Evolutionary conservation across 1,284 basidiomycete genomes (phyloP).

Genomic region (Puccinia coronata): DNA sequence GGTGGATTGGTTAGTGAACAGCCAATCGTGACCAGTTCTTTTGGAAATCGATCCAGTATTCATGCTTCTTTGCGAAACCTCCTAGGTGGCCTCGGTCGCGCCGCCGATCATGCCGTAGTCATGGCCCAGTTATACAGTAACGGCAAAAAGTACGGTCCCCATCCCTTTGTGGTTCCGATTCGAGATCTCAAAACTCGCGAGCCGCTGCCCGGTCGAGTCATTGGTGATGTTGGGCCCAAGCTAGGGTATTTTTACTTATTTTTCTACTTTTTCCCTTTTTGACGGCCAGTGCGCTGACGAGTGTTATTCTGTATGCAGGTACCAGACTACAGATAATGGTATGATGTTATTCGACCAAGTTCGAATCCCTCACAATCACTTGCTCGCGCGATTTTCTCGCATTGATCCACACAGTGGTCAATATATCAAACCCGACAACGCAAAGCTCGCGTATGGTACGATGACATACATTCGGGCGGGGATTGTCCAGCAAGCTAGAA

Average conservation of each 20-base stretch:
- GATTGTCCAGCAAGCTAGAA: slow-evolving; percentile 58
- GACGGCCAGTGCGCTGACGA: background rate
- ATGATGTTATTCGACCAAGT: slow-evolving; percentile 50
- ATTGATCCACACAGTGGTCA: slow-evolving; percentile 56
- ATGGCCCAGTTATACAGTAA: slow-evolving; percentile 59
- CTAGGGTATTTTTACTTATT: slow-evolving; percentile 13
- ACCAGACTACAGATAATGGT: slow-evolving; percentile 59
- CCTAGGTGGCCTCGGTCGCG: slow-evolving; percentile 58
- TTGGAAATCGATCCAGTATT: slow-evolving; percentile 55
- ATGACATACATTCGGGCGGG: slow-evolving; percentile 58
- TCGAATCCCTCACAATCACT: slow-evolving; percentile 59
- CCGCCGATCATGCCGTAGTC: slow-evolving; percentile 59
- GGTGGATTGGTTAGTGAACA: slow-evolving; percentile 67
- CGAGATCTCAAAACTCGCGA: slow-evolving; percentile 59
- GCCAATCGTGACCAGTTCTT: slow-evolving; percentile 24
- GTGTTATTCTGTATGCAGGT: slow-evolving; percentile 51
- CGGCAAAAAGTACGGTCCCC: slow-evolving; percentile 56
- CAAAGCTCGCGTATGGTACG: slow-evolving; percentile 55
- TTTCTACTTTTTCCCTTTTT: background rate
- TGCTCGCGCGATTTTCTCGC: slow-evolving; percentile 58
- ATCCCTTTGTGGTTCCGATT: slow-evolving; percentile 60
- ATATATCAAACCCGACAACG: slow-evolving; percentile 54
- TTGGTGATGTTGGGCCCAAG: slow-evolving; percentile 60
- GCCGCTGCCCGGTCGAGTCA: slow-evolving; percentile 57
- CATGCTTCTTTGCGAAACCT: background rate